Conservation (phyloP, 108 stramenopile genomes). For the Nitzschia sp. region DNA sequence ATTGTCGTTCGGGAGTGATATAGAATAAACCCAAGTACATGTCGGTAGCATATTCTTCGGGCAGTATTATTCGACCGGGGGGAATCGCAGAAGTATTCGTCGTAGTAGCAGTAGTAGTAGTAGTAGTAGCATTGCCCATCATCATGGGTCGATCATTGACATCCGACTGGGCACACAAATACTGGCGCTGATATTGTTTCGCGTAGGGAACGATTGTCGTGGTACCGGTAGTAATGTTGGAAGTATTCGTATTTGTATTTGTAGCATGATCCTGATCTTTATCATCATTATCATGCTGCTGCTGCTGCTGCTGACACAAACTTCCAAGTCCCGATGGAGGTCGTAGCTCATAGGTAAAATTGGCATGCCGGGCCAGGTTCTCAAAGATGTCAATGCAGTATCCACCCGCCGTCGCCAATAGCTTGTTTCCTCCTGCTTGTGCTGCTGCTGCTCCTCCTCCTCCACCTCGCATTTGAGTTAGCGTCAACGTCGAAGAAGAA, state of each 20-base stretch:
- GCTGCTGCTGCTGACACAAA: slow-evolving; percentile 6
- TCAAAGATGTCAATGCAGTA: slow-evolving; percentile 25
- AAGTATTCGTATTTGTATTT: too few species aligned
- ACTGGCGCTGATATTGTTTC: slow-evolving; percentile 21
- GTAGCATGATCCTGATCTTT: too few species aligned
- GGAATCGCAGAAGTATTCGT: background rate
- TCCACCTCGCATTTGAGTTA: background rate
- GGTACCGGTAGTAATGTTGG: too few species aligned
- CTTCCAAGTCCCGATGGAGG: slow-evolving; percentile 35
- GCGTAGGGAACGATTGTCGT: background rate
- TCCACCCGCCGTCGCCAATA: too few species aligned
- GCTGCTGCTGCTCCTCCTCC: too few species aligned
- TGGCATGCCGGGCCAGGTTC: slow-evolving; percentile 12
- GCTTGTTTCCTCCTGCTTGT: too few species aligned
- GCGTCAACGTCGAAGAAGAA: background rate
- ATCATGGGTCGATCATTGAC: slow-evolving; percentile 23
- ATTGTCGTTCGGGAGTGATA: slow-evolving; percentile 27
- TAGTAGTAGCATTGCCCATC: background rate
- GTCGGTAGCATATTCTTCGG: slow-evolving; percentile 24
- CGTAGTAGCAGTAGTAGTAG: background rate
- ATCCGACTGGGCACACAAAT: slow-evolving; percentile 33
- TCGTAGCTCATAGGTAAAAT: slow-evolving; percentile 31
- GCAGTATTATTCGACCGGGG: too few species aligned
- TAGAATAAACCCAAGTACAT: slow-evolving; percentile 38
- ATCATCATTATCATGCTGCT: slow-evolving; percentile 1